Evolutionary conservation across 768 basidiomycete species (phyloP), one percentile per base, ranked within the genome.

Genomic region (Boletus coccyginus): DNA sequence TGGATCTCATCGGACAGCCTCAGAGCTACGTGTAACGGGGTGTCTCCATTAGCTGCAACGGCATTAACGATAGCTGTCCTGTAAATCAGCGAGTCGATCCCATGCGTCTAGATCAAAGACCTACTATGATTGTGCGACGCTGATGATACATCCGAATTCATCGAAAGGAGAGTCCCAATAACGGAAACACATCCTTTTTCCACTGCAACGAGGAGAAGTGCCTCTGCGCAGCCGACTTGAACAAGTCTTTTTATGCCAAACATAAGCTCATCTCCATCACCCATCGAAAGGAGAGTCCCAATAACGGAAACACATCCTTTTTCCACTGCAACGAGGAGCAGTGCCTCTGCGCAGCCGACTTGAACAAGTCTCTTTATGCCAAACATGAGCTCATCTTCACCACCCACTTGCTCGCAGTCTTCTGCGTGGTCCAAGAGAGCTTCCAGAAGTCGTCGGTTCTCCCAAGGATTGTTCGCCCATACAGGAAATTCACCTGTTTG

Each of bases 261-360:
- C 10, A 8, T n/a, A n/a, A 29, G 10, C 7, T 46, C 43, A 7
- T 32, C 42, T 4, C 9, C 12, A 27, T 5, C 27, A 27, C 27
- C 16, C n/a, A n/a, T 14, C 1, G 46, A 50, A 24, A 62, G 33
- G 7, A 62, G 21, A 5, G 36, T 10, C 6, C 16, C 19, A 10
- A 57, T 5, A 5, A 48, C 36, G 1, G 41, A 33, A 5, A 55
- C n/a, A 5, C 50, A 62, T 39, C 53, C 53, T 2, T 33, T 63
- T 16, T 36, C 50, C 19, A 55, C 44, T 0, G 62, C 61, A 12
- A 49, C 3, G 6, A 55, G 60, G 9, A 61, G 42, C 21, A 62
- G 49, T 0, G 27, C 11, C 36, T 50, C 48, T 9, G 41, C 51
- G 7, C 19, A 53, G 7, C 61, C 60, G 14, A 36, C 52, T 13